A percentile compares a stretch with the other conserved stretches of the same genome.
Evolutionary conservation across 805 yeast species (phyloP).

Genomic region (Cyberlindnera xylosilytica): DNA sequence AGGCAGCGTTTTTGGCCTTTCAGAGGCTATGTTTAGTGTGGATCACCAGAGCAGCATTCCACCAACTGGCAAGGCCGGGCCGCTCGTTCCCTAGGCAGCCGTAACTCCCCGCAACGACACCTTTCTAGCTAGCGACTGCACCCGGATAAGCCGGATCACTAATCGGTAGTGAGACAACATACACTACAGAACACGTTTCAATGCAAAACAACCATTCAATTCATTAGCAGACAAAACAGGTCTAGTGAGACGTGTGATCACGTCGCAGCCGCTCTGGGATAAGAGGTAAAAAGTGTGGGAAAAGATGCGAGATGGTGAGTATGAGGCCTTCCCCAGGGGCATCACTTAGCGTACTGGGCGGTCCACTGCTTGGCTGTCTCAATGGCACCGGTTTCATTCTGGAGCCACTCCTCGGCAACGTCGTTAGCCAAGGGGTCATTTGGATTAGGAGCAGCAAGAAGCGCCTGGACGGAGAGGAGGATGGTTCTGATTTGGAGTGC

Average conservation of each 20-base stretch:
- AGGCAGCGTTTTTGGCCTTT: no score
- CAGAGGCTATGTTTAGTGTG: no score
- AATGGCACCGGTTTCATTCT: conserved; percentile 76
- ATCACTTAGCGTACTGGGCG: conserved; percentile 10
- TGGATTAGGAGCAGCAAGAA: conserved; percentile 94
- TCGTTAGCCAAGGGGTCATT: conserved; percentile 98
- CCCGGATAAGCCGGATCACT: conserved; percentile 1
- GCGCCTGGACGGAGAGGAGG: conserved; percentile 85
- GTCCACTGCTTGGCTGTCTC: conserved; percentile 63
- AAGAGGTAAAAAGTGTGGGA: neutral
- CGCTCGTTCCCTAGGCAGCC: no score
- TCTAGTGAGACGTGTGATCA: no score
- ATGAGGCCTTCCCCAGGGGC: neutral
- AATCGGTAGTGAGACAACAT: no score
- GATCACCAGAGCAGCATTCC: no score
- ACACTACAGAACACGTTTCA: no score
- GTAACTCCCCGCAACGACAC: neutral
- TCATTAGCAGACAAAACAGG: conserved; percentile 1
- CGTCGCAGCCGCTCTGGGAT: no score
- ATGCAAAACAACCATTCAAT: conserved; percentile 2
- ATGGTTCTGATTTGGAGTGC: conserved; percentile 95
- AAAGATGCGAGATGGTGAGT: neutral
- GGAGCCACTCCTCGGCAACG: conserved; percentile 96
- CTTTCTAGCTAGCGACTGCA: neutral
- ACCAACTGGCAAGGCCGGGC: no score